Evolutionary conservation across 139 green algal genomes (phyloP), one percentile per base, ranked within the genome.

Genomic region (Chloropicon primus): DNA sequence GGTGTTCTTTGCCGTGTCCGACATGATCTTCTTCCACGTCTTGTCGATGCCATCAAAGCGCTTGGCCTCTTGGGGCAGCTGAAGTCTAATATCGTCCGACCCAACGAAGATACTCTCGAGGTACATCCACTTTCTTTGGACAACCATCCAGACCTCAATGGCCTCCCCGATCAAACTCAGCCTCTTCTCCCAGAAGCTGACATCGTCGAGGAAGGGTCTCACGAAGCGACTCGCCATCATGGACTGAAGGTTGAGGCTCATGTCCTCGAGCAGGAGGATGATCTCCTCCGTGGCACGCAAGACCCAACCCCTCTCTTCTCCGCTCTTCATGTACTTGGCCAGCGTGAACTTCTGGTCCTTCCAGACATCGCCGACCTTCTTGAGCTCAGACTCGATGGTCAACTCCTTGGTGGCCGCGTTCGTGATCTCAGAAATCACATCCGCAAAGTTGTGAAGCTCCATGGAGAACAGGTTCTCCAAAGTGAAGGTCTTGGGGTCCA

Each of bases 51-150:
- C 53, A 75, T 94, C 88, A 80, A 96, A 96, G 53, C 87, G 85
- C 83, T 94, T 92, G 76, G 91, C 91, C 81, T 96, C 91, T 71
- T 85, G 73, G 0, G 91, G 91, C 72, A 96, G 91, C 82, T 96
- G 90, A 26, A 91, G 83, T 1, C 89, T 82, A 74, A 96, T 96
- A 81, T 95, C 91, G 80, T 96, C 91, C 2, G 79, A 87, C 27
- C 89, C 88, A 71, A 90, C 81, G 81, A 96, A 96, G 81, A 96
- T 94, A 78, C 75, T 86, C 83, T 93, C 87, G n/a, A 96, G 78
- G 79, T 96, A 96, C 89, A 94, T 92, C 91, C 91, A 96, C 81
- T 91, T 92, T 72, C 88, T 84, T 81, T 96, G 90, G 28, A 91
- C 89, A 41, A 83, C 74, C 85, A 90, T 90, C 41, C 41, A 62